phyloP scores from a whole-genome alignment of 2,329 filamentous ascomycete species.

The Byssoonygena ceratinophila region DNA sequence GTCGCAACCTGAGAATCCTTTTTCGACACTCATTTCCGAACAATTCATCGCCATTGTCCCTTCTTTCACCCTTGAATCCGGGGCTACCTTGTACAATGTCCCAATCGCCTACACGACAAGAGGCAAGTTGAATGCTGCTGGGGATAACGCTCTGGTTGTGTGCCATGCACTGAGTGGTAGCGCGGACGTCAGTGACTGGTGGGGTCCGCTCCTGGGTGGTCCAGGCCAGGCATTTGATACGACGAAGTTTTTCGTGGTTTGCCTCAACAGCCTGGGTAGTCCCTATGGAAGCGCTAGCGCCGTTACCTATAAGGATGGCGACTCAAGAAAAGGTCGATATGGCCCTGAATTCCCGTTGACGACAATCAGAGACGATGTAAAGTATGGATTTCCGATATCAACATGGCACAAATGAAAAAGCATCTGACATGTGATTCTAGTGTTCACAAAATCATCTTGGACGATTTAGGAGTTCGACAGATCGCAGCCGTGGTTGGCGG shows the following conservation, averaged over 20 bases:
- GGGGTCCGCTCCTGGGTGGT: slow-evolving; percentile 45
- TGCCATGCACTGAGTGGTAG: slow-evolving; percentile 46
- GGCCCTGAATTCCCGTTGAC: slow-evolving; percentile 94
- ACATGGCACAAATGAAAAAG: background rate
- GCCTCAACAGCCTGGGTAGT: slow-evolving; percentile 45
- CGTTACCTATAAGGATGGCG: slow-evolving; percentile 70
- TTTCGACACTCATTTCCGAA: slow-evolving; percentile 71
- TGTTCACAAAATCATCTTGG: slow-evolving; percentile 46
- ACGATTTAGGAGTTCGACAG: slow-evolving; percentile 44
- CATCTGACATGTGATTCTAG: slow-evolving; percentile 23
- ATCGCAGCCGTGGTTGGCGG: slow-evolving; percentile 47
- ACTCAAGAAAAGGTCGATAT: slow-evolving; percentile 63
- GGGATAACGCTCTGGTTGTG: slow-evolving; percentile 56
- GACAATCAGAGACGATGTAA: slow-evolving; percentile 90
- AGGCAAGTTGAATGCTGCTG: slow-evolving; percentile 45
- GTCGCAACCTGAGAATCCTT: slow-evolving; percentile 82
- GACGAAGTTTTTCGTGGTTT: slow-evolving; percentile 45
- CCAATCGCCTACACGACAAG: slow-evolving; percentile 55
- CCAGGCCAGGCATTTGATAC: slow-evolving; percentile 45
- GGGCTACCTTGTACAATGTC: slow-evolving; percentile 67
- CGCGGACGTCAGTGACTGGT: slow-evolving; percentile 48
- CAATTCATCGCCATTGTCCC: slow-evolving; percentile 81
- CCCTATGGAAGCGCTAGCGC: slow-evolving; percentile 47
- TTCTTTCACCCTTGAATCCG: slow-evolving; percentile 85
- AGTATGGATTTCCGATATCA: slow-evolving; percentile 46